These are phyloP conservation scores for Aspergillus versicolor DNA, from an alignment of 2,329 filamentous ascomycete genomes.

Conservation along the genomic window DNA sequence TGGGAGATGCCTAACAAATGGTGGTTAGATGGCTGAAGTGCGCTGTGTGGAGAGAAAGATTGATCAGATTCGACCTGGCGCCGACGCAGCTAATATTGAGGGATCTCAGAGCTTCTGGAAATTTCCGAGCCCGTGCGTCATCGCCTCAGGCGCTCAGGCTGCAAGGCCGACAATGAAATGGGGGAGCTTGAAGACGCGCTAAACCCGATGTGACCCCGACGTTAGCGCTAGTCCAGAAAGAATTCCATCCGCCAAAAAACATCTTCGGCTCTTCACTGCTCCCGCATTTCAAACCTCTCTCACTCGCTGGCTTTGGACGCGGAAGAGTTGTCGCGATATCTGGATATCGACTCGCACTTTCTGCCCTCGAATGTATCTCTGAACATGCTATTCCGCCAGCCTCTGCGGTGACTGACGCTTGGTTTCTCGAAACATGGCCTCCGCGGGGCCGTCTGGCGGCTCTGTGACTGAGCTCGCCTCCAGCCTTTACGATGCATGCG, in stretches of 20 bases:
- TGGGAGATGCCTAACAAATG: slow-evolving; percentile 20
- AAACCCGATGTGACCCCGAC: slow-evolving; percentile 15
- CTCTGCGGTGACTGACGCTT: slow-evolving; percentile 31
- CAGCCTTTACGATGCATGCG: slow-evolving; percentile 47
- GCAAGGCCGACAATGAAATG: slow-evolving; percentile 12
- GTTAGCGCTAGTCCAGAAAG: slow-evolving; percentile 24
- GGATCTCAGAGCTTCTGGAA: slow-evolving; percentile 44
- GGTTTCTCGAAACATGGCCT: slow-evolving; percentile 30
- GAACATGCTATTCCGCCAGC: slow-evolving; percentile 34
- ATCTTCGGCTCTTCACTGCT: slow-evolving; percentile 13
- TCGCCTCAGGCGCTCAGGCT: slow-evolving; percentile 25
- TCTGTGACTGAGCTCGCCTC: slow-evolving; percentile 41
- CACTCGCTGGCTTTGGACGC: background rate
- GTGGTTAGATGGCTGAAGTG: background rate
- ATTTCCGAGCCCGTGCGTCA: slow-evolving; percentile 35
- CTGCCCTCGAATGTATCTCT: slow-evolving; percentile 19
- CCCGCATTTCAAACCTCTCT: slow-evolving; percentile 1
- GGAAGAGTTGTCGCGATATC: background rate
- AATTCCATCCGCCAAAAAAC: slow-evolving; percentile 30
- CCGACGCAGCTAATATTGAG: slow-evolving; percentile 21
- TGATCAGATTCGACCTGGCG: slow-evolving; percentile 9
- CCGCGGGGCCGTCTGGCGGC: slow-evolving; percentile 32
- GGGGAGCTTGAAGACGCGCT: slow-evolving; percentile 14
- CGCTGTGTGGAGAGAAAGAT: slow-evolving; percentile 5
- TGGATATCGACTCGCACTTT: background rate